A percentile compares a stretch with the other conserved stretches of the same genome.
These are phyloP conservation scores for Fusarium stilboides DNA, from an alignment of 2,329 filamentous ascomycete genomes.

Conservation along the genomic window DNA sequence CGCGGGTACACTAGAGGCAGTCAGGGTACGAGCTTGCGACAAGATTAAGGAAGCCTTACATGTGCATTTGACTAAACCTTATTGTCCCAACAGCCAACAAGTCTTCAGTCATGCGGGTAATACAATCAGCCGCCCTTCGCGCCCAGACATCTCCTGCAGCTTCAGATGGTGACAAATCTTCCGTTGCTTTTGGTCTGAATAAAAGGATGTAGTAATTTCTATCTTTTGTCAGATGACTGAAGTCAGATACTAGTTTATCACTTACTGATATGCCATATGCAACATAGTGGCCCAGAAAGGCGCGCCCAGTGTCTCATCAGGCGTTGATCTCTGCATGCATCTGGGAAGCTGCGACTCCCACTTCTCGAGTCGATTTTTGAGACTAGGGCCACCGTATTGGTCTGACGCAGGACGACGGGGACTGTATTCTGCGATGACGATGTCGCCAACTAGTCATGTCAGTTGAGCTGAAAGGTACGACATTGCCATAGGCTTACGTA, in stretches of 20 bases:
- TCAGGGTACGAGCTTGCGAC: no score
- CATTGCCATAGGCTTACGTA: slow-evolving; percentile 1
- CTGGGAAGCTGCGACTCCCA: slow-evolving; percentile 28
- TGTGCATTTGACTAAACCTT: slow-evolving; percentile 32
- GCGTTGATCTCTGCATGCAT: slow-evolving; percentile 9
- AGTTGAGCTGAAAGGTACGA: rapidly evolving
- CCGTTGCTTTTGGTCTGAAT: slow-evolving; percentile 24
- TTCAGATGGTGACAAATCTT: slow-evolving; percentile 4
- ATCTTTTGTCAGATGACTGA: rapidly evolving
- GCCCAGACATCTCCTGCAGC: slow-evolving; percentile 20
- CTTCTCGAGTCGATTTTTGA: slow-evolving; percentile 4
- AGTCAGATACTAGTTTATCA: rapidly evolving
- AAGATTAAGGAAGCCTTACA: background rate
- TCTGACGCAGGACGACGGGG: slow-evolving; percentile 18
- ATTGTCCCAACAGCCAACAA: slow-evolving; percentile 26
- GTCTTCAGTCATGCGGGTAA: slow-evolving; percentile 40
- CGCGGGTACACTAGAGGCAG: slow-evolving; percentile 5
- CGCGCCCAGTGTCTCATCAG: slow-evolving; percentile 21
- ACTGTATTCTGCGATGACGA: slow-evolving; percentile 42
- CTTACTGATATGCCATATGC: slow-evolving; percentile 42
- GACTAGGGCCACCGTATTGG: background rate
- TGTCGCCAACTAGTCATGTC: slow-evolving; percentile 28
- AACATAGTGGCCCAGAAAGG: slow-evolving; percentile 38
- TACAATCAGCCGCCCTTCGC: slow-evolving; percentile 31
- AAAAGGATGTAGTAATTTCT: slow-evolving; percentile 38